phyloP scores from a whole-genome alignment of 345 rosid genomes.

The Syzygium aqueum region DNA sequence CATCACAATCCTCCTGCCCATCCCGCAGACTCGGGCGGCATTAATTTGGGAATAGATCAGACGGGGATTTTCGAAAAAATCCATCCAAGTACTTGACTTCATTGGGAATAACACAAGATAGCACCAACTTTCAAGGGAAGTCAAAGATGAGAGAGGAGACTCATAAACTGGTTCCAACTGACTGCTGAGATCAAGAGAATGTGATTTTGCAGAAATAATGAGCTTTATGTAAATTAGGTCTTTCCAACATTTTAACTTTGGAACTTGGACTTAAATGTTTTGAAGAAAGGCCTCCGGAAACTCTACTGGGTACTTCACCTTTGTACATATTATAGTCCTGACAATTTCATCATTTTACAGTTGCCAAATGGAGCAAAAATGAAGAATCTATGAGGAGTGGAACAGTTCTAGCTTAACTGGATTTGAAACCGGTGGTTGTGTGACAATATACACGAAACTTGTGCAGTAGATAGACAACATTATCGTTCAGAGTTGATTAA shows the following conservation, averaged over 20 bases:
- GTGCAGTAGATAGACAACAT: neutral
- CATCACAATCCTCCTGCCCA: constrained; percentile 33
- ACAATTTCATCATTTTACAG: neutral
- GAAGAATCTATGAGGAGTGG: neutral
- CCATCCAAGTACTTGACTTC: constrained; percentile 1
- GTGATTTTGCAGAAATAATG: neutral
- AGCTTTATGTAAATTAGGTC: neutral
- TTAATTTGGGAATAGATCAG: constrained; percentile 30
- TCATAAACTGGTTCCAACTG: neutral
- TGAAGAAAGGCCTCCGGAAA: neutral
- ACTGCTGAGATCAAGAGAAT: neutral
- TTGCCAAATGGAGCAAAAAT: neutral
- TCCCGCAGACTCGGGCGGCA: neutral
- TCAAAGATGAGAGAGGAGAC: neutral
- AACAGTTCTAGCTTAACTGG: neutral
- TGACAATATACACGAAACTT: neutral
- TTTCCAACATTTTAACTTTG: neutral
- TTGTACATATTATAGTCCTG: neutral
- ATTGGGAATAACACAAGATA: neutral
- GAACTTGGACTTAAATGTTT: neutral
- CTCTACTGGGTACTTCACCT: neutral
- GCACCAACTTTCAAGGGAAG: neutral
- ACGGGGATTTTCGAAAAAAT: constrained; percentile 30
- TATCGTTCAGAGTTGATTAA: neutral
- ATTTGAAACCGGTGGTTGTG: neutral